A percentile compares a stretch with the other conserved stretches of the same genome.
Conservation (phyloP, 2,329 filamentous ascomycete species). For the Fusarium sambucinum region DNA sequence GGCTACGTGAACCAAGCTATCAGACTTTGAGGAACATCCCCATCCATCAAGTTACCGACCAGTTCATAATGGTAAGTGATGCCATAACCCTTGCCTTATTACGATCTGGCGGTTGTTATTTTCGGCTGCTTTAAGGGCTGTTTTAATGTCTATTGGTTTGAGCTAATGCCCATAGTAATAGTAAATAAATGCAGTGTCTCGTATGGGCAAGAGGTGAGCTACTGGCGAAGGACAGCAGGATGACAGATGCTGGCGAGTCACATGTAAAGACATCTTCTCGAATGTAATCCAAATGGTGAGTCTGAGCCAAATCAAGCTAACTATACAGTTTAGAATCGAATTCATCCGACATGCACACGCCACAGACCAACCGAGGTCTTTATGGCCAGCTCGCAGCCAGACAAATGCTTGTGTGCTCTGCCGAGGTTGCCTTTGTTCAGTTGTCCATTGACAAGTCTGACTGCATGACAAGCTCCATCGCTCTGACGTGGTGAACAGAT, state of each 20-base stretch:
- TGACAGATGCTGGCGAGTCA: conserved; percentile 45
- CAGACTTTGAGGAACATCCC: too few relatives aligned
- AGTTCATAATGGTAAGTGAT: too few relatives aligned
- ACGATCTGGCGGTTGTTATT: too few relatives aligned
- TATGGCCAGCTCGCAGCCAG: conserved; percentile 46
- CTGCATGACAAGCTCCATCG: conserved; percentile 47
- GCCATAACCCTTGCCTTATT: too few relatives aligned
- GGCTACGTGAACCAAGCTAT: too few relatives aligned
- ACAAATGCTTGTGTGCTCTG: conserved; percentile 43
- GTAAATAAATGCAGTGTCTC: conserved; percentile 23
- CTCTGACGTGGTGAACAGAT: conserved; percentile 41
- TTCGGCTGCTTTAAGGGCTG: too few relatives aligned
- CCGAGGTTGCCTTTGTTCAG: conserved; percentile 44
- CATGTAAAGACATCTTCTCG: conserved; percentile 46
- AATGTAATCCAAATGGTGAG: conserved; percentile 47
- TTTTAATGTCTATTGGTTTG: too few relatives aligned
- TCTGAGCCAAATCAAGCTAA: background rate
- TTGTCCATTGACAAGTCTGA: background rate
- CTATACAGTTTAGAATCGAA: conserved; percentile 57
- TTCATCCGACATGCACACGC: conserved; percentile 53
- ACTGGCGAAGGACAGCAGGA: conserved; percentile 45
- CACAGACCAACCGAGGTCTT: conserved; percentile 51
- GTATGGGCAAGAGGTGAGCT: conserved; percentile 34
- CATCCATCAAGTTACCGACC: too few relatives aligned
- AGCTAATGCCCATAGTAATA: too few relatives aligned